These are phyloP conservation scores for Termitomyces sp. DNA, from an alignment of 768 basidiomycete species.

Conservation along the genomic window DNA sequence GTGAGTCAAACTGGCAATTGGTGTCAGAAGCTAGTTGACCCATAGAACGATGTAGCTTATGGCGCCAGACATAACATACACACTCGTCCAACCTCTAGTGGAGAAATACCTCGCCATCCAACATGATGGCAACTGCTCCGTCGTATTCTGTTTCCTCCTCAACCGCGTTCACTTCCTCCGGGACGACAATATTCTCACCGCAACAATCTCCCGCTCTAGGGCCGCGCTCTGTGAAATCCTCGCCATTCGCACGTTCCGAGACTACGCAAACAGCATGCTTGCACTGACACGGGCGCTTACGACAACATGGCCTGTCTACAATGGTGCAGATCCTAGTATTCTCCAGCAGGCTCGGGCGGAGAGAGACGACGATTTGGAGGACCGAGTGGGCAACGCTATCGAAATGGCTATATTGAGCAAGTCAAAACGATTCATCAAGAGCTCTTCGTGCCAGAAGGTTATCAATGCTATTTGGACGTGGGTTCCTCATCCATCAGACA, in stretches of 20 bases:
- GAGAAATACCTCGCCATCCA: conserved; percentile 83
- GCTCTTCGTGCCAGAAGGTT: conserved; percentile 85
- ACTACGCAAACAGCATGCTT: conserved; percentile 65
- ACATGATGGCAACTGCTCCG: conserved; percentile 70
- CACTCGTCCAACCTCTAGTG: conserved; percentile 81
- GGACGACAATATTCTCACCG: conserved; percentile 69
- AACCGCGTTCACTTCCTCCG: conserved; percentile 84
- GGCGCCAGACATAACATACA: conserved; percentile 87
- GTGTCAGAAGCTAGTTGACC: not conserved
- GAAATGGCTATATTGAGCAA: conserved; percentile 89
- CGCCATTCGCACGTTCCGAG: conserved; percentile 74
- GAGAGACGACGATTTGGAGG: conserved; percentile 68
- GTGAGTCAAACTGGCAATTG: conserved; percentile 34
- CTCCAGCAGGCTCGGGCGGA: conserved; percentile 59
- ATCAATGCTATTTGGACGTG: conserved; percentile 82
- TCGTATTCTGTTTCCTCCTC: conserved; percentile 85
- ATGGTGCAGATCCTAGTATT: conserved; percentile 62
- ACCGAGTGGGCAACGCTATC: conserved; percentile 86
- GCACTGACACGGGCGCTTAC: conserved; percentile 69
- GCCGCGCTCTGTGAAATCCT: conserved; percentile 88
- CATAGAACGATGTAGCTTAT: conserved; percentile 47
- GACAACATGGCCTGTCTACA: conserved; percentile 79
- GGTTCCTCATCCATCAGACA: conserved; percentile 17
- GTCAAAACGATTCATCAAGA: conserved; percentile 87
- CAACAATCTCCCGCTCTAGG: conserved; percentile 67